Percentiles rank a stretch among this genome's conserved stretches.
These are phyloP conservation scores for Oligophagozyma castellii DNA, from an alignment of 1,139 yeast species.

Conservation along the genomic window DNA sequence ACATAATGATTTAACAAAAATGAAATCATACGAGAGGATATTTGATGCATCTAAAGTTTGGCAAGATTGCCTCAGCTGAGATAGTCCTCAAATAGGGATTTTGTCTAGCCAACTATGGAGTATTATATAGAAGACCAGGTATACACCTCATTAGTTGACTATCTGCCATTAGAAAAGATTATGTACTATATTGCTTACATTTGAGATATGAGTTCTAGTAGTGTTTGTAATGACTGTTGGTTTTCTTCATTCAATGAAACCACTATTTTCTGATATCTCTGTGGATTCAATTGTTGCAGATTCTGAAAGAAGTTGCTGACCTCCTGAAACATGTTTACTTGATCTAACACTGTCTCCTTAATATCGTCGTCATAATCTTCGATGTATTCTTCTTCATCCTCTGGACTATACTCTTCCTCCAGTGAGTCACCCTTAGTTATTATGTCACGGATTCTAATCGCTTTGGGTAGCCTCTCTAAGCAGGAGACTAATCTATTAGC, in stretches of 20 bases:
- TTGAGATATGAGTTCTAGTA: constrained; percentile 23
- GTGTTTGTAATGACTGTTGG: constrained; percentile 18
- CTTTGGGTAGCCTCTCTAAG: constrained; percentile 52
- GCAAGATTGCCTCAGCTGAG: too few relatives aligned
- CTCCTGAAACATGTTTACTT: constrained; percentile 46
- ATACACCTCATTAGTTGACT: too few relatives aligned
- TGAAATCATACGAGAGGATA: too few relatives aligned
- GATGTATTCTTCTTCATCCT: constrained; percentile 31
- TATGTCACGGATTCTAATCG: constrained; percentile 51
- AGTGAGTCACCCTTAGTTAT: constrained; percentile 30
- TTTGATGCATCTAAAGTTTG: too few relatives aligned
- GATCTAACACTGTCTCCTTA: constrained; percentile 64
- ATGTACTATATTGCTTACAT: too few relatives aligned
- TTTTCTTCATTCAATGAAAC: constrained; percentile 21
- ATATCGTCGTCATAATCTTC: constrained; percentile 45
- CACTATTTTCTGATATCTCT: constrained; percentile 25
- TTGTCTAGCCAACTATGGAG: too few relatives aligned
- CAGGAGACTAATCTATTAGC: constrained; percentile 36
- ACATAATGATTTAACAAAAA: too few relatives aligned
- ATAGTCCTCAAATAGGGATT: too few relatives aligned
- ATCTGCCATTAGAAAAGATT: too few relatives aligned
- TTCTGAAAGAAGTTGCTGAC: constrained; percentile 24
- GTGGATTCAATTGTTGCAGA: constrained; percentile 18
- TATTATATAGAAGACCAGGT: too few relatives aligned
- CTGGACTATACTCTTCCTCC: constrained; percentile 27